Evolutionary conservation across 2,329 filamentous ascomycete species (phyloP).

Genomic region (Didymella pomorum): DNA sequence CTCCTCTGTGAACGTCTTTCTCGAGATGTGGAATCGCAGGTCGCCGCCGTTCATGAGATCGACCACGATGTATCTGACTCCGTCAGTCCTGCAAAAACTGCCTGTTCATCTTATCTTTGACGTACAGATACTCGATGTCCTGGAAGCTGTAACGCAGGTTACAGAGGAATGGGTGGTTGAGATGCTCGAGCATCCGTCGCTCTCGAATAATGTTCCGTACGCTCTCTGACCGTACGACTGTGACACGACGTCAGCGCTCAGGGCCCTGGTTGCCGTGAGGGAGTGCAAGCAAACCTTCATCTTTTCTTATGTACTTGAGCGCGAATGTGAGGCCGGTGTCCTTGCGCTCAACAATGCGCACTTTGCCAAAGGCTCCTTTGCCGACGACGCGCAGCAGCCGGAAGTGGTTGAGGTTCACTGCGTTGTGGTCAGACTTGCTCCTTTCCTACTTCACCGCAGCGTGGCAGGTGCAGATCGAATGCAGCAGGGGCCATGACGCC

Average conservation of each 20-base stretch:
- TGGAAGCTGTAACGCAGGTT: constrained; percentile 99
- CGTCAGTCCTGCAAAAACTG: background rate
- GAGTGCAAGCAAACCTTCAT: constrained; percentile 75
- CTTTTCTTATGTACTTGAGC: constrained; percentile 97
- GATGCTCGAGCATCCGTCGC: constrained; percentile 95
- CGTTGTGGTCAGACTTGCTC: constrained; percentile 26
- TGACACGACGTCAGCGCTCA: constrained; percentile 42
- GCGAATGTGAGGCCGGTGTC: constrained; percentile 94
- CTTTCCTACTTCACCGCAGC: constrained; percentile 8
- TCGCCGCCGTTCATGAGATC: constrained; percentile 98
- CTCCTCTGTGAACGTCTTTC: constrained; percentile 97
- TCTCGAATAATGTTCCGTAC: constrained; percentile 98
- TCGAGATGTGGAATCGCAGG: constrained; percentile 94
- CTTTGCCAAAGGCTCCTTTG: constrained; percentile 97
- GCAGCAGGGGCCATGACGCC: constrained; percentile 4
- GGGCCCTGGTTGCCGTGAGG: constrained; percentile 11
- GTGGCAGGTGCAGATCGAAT: constrained; percentile 9
- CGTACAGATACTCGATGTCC: constrained; percentile 93
- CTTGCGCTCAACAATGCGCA: constrained; percentile 97
- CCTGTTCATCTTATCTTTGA: background rate
- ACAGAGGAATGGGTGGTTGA: constrained; percentile 97
- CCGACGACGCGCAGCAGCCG: constrained; percentile 93
- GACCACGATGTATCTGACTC: constrained; percentile 77
- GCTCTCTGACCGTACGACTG: constrained; percentile 96
- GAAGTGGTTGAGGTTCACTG: constrained; percentile 98